Evolutionary conservation across 1,284 basidiomycete species (phyloP), one percentile per base, ranked within the genome.

Genomic region (Ustilago bromivora): DNA sequence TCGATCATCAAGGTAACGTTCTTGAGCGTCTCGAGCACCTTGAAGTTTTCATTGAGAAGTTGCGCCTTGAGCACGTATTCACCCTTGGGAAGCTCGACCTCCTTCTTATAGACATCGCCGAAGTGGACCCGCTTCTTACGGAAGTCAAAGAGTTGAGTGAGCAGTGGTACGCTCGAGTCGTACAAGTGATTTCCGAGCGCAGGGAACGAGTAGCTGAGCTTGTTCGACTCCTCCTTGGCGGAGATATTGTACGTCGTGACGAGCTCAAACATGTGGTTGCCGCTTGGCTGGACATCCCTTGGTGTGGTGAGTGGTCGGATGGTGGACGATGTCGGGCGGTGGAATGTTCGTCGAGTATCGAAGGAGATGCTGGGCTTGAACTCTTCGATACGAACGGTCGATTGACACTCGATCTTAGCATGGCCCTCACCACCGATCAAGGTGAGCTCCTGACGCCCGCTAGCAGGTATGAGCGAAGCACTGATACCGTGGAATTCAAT

Each of bases 401-500:
- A 80, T 23, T 70, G 61, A 52, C 80, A 80, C 28, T 83, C 81
- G 35, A 87, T 64, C 65, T 81, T 76, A 38, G 79, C 77, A n/a
- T 81, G 66, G 4, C 84, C 85, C 19, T 84, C 78, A 41, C 85
- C 86, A 13, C 85, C 84, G 41, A 85, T 76, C 13, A 86, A 61
- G 3, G 81, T 83, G 9, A 82, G 54, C 64, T 84, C 78, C 34
- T 82, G 75, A 23, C 84, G 79, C 13, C 83, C 82, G 19, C 71
- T 68, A 8, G 72, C 71, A 9, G 76, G 72, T 2, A 81, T 60
- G 36, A 74, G 71, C 13, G 77, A 67, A 13, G 79, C 67, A 11
- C 71, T 71, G 65, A 83, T 78, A 53, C 86, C 86, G 67, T 87
- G 86, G 78, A 87, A 87, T 59, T 86, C 85, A 19, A 87, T 63